Evolutionary conservation across 225 moss, liverwort and hornwort species (phyloP).

Genomic region (Climacium dendroides): DNA sequence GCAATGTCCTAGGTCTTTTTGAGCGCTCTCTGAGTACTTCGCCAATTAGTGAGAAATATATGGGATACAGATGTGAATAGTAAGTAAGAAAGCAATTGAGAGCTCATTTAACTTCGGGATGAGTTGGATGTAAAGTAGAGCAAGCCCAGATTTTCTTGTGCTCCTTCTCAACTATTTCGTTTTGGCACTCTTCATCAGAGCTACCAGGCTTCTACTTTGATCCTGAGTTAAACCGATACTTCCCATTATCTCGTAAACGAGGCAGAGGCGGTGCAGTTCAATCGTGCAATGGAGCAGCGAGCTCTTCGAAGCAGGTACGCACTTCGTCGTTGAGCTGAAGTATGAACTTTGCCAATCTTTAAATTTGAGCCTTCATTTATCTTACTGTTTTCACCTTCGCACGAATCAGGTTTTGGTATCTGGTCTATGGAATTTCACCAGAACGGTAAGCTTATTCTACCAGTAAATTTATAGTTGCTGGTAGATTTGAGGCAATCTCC

Average conservation of each 20-base stretch:
- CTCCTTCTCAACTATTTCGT: neutral
- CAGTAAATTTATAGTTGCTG: neutral
- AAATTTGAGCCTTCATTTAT: neutral
- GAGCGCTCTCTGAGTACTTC: neutral
- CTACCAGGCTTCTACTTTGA: constrained; percentile 44
- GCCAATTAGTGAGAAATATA: neutral
- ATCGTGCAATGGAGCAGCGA: constrained; percentile 6
- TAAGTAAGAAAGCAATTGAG: neutral
- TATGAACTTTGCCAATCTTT: neutral
- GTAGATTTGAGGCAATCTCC: neutral
- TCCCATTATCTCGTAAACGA: constrained; percentile 32
- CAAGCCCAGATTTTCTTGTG: neutral
- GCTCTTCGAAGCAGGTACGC: constrained; percentile 30
- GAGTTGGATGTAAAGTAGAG: neutral
- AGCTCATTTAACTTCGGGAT: neutral
- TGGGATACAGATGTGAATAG: neutral
- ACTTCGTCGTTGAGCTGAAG: neutral
- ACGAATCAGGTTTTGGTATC: neutral
- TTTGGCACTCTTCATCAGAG: constrained; percentile 17
- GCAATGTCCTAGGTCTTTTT: neutral
- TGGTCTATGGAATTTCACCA: neutral
- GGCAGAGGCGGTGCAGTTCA: constrained; percentile 20
- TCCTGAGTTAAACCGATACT: constrained; percentile 32
- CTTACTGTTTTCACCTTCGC: neutral
- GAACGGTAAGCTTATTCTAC: neutral